Percentiles rank a stretch among this genome's conserved stretches.
These are phyloP conservation scores for Chlorella vulgaris DNA, from an alignment of 139 green algal genomes.

Conservation along the genomic window DNA sequence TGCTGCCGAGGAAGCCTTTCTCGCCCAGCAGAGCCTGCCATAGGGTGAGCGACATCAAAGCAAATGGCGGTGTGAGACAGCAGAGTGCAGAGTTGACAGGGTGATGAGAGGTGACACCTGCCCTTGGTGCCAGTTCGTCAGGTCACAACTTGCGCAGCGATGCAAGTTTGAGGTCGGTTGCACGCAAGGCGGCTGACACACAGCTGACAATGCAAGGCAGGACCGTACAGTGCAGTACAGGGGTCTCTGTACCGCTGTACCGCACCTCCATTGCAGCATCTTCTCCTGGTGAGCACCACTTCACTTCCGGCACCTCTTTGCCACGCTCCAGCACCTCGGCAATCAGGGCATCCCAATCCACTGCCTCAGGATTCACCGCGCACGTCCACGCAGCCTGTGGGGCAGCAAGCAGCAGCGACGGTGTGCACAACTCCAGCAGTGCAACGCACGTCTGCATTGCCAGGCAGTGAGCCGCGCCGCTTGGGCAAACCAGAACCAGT, in stretches of 20 bases:
- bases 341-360: conserved; percentile 86
- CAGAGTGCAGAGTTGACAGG: neutral
- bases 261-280: conserved; percentile 55
- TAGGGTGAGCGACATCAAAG: too few species aligned
- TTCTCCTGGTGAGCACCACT: conserved; percentile 83
- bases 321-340: conserved; percentile 61
- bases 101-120: neutral
- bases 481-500: too few species aligned
- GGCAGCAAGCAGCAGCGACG: neutral
- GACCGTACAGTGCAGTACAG: neutral
- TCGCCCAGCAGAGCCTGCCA: conserved; percentile 56
- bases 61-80: neutral
- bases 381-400: conserved; percentile 17
- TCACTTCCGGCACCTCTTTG: conserved; percentile 84
- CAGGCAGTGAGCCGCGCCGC: too few species aligned
- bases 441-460: too few species aligned
- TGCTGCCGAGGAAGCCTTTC: conserved; percentile 75
- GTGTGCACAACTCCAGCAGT: neutral
- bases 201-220: too few species aligned
- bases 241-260: neutral
- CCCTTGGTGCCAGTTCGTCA: neutral
- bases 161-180: too few species aligned
- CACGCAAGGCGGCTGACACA: too few species aligned
- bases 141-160: too few species aligned
- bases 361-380: conserved; percentile 22